Evolutionary conservation across 2,329 filamentous ascomycete species (phyloP).

Genomic region (Phyllosticta citriasiana): DNA sequence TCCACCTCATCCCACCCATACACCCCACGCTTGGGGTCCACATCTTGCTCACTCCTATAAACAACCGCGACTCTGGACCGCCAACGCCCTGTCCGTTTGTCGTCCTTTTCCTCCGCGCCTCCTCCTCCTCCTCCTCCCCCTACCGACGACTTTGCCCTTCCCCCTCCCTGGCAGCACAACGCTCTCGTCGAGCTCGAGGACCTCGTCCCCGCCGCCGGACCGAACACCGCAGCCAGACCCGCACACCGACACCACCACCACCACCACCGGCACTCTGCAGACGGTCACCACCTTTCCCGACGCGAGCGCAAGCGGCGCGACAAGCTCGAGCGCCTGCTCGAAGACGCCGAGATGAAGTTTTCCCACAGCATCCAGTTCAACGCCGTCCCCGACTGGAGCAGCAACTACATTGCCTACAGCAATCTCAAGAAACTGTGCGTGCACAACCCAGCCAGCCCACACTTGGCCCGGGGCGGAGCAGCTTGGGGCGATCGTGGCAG

Average conservation of each 20-base stretch:
- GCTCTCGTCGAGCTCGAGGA: constrained; percentile 9
- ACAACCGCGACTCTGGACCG: constrained; percentile 9
- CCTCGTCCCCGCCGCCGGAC: constrained; percentile 1
- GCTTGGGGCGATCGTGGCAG: neutral
- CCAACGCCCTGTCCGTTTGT: neutral
- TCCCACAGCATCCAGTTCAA: constrained; percentile 99
- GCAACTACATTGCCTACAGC: constrained; percentile 95
- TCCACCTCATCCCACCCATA: constrained; percentile 1
- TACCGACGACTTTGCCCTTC: neutral
- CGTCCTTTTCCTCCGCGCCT: neutral
- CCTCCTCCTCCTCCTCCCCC: neutral
- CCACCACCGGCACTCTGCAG: neutral
- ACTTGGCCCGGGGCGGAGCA: neutral
- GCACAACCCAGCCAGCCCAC: neutral
- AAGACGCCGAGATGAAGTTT: constrained; percentile 94
- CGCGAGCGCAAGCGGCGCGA: constrained; percentile 41
- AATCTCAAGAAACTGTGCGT: constrained; percentile 95
- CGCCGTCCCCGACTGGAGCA: constrained; percentile 98
- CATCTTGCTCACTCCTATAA: neutral
- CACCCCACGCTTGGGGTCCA: neutral
- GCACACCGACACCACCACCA: neutral
- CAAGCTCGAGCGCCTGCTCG: constrained; percentile 62
- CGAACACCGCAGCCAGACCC: neutral
- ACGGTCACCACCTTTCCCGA: neutral
- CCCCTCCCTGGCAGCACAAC: neutral